Evolutionary conservation across 176 grass and related monocot genomes (phyloP).

Genomic region (Puccinellia tenuiflora): DNA sequence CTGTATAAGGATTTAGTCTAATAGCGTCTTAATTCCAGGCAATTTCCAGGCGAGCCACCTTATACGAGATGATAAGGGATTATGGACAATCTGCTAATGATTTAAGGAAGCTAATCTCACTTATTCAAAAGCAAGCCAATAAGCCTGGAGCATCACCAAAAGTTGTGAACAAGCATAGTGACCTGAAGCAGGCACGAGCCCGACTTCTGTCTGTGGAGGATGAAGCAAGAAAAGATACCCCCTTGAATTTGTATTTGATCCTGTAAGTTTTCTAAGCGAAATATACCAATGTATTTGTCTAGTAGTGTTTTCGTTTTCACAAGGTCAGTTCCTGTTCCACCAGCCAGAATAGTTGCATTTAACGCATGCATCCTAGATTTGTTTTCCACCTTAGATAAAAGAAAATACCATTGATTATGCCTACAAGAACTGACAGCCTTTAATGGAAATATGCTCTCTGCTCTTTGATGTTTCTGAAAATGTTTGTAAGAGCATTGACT

Average conservation of each 20-base stretch:
- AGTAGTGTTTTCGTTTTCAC: not conserved
- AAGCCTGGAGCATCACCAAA: constrained; percentile 38
- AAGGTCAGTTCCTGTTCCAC: not conserved
- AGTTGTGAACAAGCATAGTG: constrained; percentile 45
- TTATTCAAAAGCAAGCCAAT: constrained; percentile 65
- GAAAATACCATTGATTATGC: too few species aligned
- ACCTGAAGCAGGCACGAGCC: constrained; percentile 50
- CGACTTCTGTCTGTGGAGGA: constrained; percentile 68
- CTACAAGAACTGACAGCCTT: not conserved
- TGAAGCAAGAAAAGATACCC: constrained; percentile 58
- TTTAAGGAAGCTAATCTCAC: constrained; percentile 50
- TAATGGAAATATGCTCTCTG: not conserved
- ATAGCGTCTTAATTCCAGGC: constrained; percentile 57
- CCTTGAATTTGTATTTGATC: constrained; percentile 89
- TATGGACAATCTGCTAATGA: constrained; percentile 83
- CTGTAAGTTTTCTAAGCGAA: constrained; percentile 65
- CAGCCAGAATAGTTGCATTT: not conserved
- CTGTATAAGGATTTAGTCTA: constrained; percentile 15
- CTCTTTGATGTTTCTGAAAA: not conserved
- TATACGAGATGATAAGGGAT: constrained; percentile 92
- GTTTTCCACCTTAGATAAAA: constrained; percentile 9
- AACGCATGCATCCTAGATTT: not conserved
- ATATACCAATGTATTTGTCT: constrained; percentile 15
- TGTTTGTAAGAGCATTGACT: not conserved
- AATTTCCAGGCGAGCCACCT: constrained; percentile 92